These are phyloP conservation scores for Xenoacremonium recifei DNA, from an alignment of 2,329 filamentous ascomycete species.

Conservation along the genomic window DNA sequence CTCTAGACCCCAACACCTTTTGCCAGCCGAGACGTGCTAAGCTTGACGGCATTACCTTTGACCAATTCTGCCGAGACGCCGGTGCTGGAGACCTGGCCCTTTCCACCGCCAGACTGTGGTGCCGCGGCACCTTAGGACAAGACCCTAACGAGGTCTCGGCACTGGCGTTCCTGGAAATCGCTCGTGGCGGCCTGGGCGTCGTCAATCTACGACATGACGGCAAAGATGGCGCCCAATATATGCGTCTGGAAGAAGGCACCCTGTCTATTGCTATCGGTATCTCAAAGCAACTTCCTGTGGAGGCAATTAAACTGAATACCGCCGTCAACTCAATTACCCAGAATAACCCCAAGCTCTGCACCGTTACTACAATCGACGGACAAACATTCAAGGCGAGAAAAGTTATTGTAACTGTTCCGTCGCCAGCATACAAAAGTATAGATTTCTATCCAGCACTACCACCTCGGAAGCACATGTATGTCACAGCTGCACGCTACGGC, in stretches of 20 bases:
- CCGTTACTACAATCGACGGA: neutral
- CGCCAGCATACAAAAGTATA: slow-evolving; percentile 5
- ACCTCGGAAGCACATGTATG: neutral
- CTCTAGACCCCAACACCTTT: neutral
- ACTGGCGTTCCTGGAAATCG: slow-evolving; percentile 11
- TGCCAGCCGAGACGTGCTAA: neutral
- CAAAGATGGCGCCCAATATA: slow-evolving; percentile 10
- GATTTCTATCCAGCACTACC: slow-evolving; percentile 6
- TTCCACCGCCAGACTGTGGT: slow-evolving; percentile 9
- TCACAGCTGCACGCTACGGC: slow-evolving; percentile 4
- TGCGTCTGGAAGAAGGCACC: slow-evolving; percentile 11
- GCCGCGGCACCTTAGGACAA: slow-evolving; percentile 11
- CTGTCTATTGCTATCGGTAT: slow-evolving; percentile 7
- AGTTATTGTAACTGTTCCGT: slow-evolving; percentile 11
- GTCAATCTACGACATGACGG: slow-evolving; percentile 12
- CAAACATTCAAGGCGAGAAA: slow-evolving; percentile 1
- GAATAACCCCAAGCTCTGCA: neutral
- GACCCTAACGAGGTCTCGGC: slow-evolving; percentile 13
- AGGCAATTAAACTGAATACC: neutral
- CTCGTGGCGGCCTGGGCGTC: slow-evolving; percentile 9
- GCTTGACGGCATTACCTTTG: neutral
- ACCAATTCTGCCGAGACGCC: neutral
- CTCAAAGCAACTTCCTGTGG: neutral
- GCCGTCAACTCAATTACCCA: slow-evolving; percentile 2
- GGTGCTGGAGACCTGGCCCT: neutral